These are phyloP conservation scores for Paramecium primaurelia DNA, from an alignment of 73 alveolate genomes.

Conservation along the genomic window DNA sequence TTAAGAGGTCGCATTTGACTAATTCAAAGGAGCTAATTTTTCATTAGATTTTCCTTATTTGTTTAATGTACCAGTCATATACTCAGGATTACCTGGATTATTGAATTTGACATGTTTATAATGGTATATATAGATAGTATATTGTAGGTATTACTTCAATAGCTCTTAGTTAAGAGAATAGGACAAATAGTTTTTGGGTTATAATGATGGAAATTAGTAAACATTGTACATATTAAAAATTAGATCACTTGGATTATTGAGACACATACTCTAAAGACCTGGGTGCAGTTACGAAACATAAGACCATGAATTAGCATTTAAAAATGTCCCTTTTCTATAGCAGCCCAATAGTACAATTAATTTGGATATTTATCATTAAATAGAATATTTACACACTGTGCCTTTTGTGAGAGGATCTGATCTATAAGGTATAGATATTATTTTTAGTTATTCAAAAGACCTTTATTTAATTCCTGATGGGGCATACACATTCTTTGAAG, in stretches of 20 bases:
- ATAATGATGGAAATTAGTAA: slow-evolving; percentile 64
- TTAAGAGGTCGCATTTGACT: slow-evolving; percentile 20
- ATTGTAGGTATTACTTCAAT: slow-evolving; percentile 52
- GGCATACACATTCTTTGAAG: slow-evolving; percentile 82
- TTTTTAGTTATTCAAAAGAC: not conserved
- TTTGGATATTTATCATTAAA: slow-evolving; percentile 79
- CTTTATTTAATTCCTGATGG: slow-evolving; percentile 93
- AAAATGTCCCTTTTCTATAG: slow-evolving; percentile 48
- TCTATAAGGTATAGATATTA: not conserved
- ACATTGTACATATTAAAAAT: not conserved
- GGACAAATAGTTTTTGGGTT: slow-evolving; percentile 66
- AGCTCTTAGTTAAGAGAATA: slow-evolving; percentile 46
- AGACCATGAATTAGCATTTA: not conserved
- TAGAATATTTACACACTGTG: slow-evolving; percentile 74
- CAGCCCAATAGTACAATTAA: slow-evolving; percentile 70
- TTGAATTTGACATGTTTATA: slow-evolving; percentile 61
- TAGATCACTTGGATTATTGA: not conserved
- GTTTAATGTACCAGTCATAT: not conserved
- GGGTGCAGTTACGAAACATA: not conserved
- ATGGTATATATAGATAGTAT: slow-evolving; percentile 17
- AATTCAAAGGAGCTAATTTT: slow-evolving; percentile 2
- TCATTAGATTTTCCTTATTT: slow-evolving; percentile 15
- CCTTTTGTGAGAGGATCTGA: slow-evolving; percentile 69
- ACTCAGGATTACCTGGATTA: not conserved
- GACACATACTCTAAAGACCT: not conserved